Evolutionary conservation across 345 rosid species (phyloP).

Genomic region (Melastoma malabathricum): DNA sequence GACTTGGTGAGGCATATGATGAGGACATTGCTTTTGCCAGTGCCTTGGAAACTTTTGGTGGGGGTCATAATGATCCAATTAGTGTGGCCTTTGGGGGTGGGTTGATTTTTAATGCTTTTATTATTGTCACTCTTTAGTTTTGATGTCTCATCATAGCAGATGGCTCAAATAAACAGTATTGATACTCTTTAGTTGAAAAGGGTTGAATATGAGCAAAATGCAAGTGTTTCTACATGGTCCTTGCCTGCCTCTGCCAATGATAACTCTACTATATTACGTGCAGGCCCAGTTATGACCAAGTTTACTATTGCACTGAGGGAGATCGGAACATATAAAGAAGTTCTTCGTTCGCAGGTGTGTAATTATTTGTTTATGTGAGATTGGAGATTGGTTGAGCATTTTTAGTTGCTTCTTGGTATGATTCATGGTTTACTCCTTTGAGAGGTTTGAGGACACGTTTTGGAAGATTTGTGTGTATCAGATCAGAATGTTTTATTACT

Average conservation of each 20-base stretch:
- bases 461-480: too few species aligned
- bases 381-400: neutral
- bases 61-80: constrained; percentile 97
- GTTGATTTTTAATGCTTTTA: neutral
- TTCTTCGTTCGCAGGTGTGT: constrained; percentile 89
- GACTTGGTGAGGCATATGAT: constrained; percentile 94
- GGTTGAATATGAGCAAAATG: too few species aligned
- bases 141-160: too few species aligned
- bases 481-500: too few species aligned
- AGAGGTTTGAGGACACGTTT: too few species aligned
- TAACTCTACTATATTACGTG: constrained; percentile 10
- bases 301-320: constrained; percentile 98
- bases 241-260: neutral
- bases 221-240: neutral
- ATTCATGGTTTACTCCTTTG: too few species aligned
- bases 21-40: constrained; percentile 95
- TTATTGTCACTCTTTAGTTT: neutral
- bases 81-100: constrained; percentile 98
- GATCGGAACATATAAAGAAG: constrained; percentile 96
- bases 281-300: constrained; percentile 99
- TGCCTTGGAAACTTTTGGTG: constrained; percentile 94
- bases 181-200: too few species aligned
- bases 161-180: too few species aligned
- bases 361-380: constrained; percentile 2
- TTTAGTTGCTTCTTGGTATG: too few species aligned